Evolutionary conservation across 768 basidiomycete species (phyloP), one percentile per base, ranked within the genome.

Genomic region (Pleurotus djamor): DNA sequence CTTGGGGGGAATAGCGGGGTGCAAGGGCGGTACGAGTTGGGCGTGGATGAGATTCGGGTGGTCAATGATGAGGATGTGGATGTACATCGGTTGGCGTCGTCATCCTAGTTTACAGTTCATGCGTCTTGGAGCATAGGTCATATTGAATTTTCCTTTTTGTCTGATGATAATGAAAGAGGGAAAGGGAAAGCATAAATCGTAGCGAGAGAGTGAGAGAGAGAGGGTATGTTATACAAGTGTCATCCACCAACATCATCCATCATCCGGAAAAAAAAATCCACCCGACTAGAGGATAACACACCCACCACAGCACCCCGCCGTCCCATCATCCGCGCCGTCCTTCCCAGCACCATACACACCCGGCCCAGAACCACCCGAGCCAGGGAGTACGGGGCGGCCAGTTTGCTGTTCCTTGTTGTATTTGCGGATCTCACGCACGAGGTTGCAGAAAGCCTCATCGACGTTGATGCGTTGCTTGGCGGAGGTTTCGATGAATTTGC

Each of bases 391-490:
- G 3, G 89, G 88, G 59, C 90, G 86, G 17, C 89, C 90, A 14
- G 85, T 88, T 76, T 90, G 86, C 74, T 89, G 89, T 66, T 91
- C 89, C 82, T 92, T 94, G 80, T 96, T 97, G 71, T 93, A 95
- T 71, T 89, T 89, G 69, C 94, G 83, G 67, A 97, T 97, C 73
- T 95, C 92, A 35, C 95, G 87, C 34, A 98, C 94, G 64, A 98
- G 89, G 62, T 90, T 89, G 67, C 83, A 86, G 77, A 98, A 98
- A 10, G 94, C 93, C 76, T 97, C 93, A 65, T 98, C 96, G 58
- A 98, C 95, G 66, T 97, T 97, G 76, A 96, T 94, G 55, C 96
- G 85, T 68, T 95, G 91, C 75, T 97, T 97, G 48, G 95, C 96
- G 4, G 96, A 98, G 0, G 94, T 96, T 73, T 98, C 96, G 59